Evolutionary conservation across 2,329 filamentous ascomycete genomes (phyloP).

Genomic region (Westerdykella ornata): DNA sequence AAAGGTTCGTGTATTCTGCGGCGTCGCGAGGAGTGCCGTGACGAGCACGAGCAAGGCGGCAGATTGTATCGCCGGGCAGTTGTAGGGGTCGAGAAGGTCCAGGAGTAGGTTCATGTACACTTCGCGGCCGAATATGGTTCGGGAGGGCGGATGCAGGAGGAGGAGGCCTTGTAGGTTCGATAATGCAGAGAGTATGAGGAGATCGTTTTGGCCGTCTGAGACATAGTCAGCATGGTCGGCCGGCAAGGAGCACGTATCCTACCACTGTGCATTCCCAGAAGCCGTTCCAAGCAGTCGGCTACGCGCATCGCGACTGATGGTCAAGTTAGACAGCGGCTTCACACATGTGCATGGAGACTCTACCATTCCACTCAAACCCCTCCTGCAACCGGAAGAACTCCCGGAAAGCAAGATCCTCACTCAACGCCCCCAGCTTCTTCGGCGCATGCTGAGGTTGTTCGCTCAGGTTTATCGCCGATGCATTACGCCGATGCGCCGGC

Average conservation of each 20-base stretch:
- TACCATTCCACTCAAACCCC: constrained; percentile 92
- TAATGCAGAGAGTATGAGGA: constrained; percentile 79
- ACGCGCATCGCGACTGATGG: constrained; percentile 68
- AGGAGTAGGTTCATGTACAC: constrained; percentile 95
- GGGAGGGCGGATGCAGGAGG: constrained; percentile 82
- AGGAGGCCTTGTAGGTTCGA: constrained; percentile 84
- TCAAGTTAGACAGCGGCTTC: constrained; percentile 6
- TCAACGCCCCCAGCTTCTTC: constrained; percentile 59
- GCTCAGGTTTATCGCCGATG: constrained; percentile 32
- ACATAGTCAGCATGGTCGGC: not conserved
- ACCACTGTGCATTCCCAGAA: constrained; percentile 69
- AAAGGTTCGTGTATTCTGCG: constrained; percentile 83
- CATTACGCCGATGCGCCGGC: constrained; percentile 31
- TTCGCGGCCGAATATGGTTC: constrained; percentile 78
- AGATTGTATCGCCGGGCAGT: constrained; percentile 86
- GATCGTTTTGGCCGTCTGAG: constrained; percentile 70
- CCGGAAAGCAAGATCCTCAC: constrained; percentile 78
- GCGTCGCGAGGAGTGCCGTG: constrained; percentile 77
- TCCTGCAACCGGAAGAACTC: constrained; percentile 97
- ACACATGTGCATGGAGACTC: constrained; percentile 9
- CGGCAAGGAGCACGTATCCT: constrained; percentile 14
- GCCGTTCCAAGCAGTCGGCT: constrained; percentile 75
- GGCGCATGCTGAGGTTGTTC: constrained; percentile 26
- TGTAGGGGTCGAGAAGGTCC: constrained; percentile 83
- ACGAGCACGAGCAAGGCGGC: constrained; percentile 86